Evolutionary conservation across 768 basidiomycete genomes (phyloP), one percentile per base, ranked within the genome.

Genomic region (Mycena vitilis): DNA sequence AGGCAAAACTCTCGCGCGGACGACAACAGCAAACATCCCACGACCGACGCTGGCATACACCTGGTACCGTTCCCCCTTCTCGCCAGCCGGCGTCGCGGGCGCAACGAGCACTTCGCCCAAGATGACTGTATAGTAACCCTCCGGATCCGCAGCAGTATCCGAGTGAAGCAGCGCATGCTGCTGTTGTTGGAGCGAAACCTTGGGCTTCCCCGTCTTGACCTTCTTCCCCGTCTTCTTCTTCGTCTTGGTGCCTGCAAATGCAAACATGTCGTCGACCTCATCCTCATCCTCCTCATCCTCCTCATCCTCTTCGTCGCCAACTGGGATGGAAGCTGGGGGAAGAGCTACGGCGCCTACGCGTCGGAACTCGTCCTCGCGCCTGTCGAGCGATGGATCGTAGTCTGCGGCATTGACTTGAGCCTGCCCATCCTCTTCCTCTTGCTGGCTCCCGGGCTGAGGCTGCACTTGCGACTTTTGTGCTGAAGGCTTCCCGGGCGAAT

Each of bases 21-120:
- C 95, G 57, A 99, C 98, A 63, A 94, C 95, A 55, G 96, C 95
- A 78, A 99, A 99, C 97, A 99, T 99, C 55, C 98, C 98, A 78
- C 97, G 96, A 20, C 98, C 98, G n/a, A 99, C 84, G 55, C 89
- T 94, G 55, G 95, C 95, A 72, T 93, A 96, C 12, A 99, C 95
- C 77, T 98, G 95, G 77, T 99, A 99, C 48, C 93, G 88, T 7
- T 94, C 96, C 34, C 91, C 88, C 75, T 98, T 96, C 51, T 65
- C 68, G 4, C 63, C 60, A 7, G 58, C 47, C 0, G 47, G 20
- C 16, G 59, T 65, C 23, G 71, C 59, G 30, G 66, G 71, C 2
- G 71, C 64, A 8, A 51, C 45, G 20, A 99, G 84, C 66, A 95
- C 91, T 80, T 99, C 98, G 51, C 97, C 98, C 18, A 98, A 88